These are phyloP conservation scores for Amoebophrya sp. DNA, from an alignment of 169 alveolate species.

Conservation along the genomic window DNA sequence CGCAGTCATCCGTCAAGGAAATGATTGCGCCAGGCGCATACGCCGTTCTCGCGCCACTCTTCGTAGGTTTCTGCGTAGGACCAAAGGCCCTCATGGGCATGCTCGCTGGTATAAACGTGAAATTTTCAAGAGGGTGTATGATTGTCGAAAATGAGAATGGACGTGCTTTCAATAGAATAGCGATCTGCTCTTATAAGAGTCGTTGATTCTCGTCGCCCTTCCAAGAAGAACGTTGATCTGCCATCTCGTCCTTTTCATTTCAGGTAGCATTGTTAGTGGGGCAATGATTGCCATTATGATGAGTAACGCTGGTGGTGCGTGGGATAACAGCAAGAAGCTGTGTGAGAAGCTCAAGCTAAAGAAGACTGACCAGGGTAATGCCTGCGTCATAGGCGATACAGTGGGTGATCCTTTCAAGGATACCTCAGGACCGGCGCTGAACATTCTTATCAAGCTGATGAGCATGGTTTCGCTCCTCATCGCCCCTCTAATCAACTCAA, in stretches of 20 bases:
- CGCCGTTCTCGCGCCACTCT: conserved; percentile 56
- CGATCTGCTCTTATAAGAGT: not conserved
- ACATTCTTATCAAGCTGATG: conserved; percentile 62
- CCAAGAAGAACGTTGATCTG: no score
- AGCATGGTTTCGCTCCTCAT: conserved; percentile 60
- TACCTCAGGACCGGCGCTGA: conserved; percentile 73
- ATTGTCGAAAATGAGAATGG: no score
- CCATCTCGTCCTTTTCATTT: no score
- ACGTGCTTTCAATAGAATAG: no score
- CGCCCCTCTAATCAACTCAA: not conserved
- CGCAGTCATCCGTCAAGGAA: conserved; percentile 61
- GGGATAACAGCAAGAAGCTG: conserved; percentile 71
- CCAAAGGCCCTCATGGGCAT: conserved; percentile 70
- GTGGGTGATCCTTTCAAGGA: conserved; percentile 83
- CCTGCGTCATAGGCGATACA: conserved; percentile 73
- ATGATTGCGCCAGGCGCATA: conserved; percentile 69
- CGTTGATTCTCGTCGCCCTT: not conserved
- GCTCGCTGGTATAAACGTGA: conserved; percentile 60
- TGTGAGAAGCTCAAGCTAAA: conserved; percentile 58
- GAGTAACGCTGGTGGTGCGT: conserved; percentile 69
- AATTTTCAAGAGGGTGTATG: no score
- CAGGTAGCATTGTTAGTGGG: conserved; percentile 58
- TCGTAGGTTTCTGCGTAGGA: conserved; percentile 63
- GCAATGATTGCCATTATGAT: conserved; percentile 64
- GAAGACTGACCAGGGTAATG: conserved; percentile 55